phyloP scores from a whole-genome alignment of 2,329 filamentous ascomycete genomes.

The Talaromyces funiculosus region DNA sequence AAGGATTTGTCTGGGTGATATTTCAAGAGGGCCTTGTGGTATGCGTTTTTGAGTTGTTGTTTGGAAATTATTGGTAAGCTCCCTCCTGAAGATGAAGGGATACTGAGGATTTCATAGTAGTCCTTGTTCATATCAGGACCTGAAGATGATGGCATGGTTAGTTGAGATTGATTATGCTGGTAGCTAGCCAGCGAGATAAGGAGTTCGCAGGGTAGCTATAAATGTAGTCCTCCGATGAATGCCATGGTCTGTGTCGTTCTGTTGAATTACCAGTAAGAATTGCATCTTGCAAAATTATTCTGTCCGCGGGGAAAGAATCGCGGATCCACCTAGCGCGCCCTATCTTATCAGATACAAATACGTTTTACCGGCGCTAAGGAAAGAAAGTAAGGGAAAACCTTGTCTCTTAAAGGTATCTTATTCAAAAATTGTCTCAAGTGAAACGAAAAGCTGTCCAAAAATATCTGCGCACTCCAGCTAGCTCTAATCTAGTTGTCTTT shows the following conservation, averaged over 20 bases:
- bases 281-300: not conserved
- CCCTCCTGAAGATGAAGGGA: slow-evolving; percentile 25
- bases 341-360: not conserved
- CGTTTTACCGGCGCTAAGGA: not conserved
- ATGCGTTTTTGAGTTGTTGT: slow-evolving; percentile 49
- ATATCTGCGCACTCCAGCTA: not conserved
- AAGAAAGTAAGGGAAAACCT: not conserved
- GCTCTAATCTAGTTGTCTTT: slow-evolving; percentile 9
- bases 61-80: slow-evolving; percentile 24
- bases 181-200: not conserved
- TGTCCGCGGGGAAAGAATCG: slow-evolving; percentile 7
- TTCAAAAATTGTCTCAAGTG: not conserved
- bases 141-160: not conserved
- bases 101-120: slow-evolving; percentile 36
- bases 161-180: not conserved
- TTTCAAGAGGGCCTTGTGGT: slow-evolving; percentile 51
- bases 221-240: not conserved
- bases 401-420: not conserved
- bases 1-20: slow-evolving; percentile 55
- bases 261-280: not conserved
- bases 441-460: not conserved
- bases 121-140: not conserved
- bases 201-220: too few relatives aligned
- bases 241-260: not conserved
- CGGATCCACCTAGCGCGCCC: not conserved